Base-by-base conservation (phyloP, 495 filamentous ascomycete species). In the Baudoinia panamericana region DNA sequence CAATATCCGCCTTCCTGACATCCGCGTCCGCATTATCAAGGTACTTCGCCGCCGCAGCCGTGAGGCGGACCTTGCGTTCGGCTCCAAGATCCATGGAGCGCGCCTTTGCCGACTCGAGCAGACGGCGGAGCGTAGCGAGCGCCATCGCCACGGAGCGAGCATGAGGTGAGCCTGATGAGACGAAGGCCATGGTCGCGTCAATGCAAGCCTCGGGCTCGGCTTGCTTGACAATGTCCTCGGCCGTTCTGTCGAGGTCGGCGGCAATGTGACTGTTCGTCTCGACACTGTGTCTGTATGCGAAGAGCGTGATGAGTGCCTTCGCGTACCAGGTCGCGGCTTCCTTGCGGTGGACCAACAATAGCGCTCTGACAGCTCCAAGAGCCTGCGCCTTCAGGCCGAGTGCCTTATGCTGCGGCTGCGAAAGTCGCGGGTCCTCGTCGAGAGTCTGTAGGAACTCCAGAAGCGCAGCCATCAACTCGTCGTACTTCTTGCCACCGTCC, bases 311-410 rank as follows among this genome's bases (percentile, higher is more conserved):
- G 31, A 93, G 65, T 1, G 75, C 72, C 2, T 70, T 68, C 0
- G 75, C 65, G 17, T 80, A 73, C 57, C 80, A 79, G 1, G 68
- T 67, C 19, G 71, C 63, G 52, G 85, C 82, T 30, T 69, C 66
- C 15, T 71, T 65, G 13, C 70, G 69, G 45, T 78, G 75, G 47
- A 80, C 70, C 36, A 70, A 69, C 30, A 90, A 70, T 49, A 94
- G 70, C 16, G 82, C 68, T 40, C 83, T 80, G 47, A 94, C 73
- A 1, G 85, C 86, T 2, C 78, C 69, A 15, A 94, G 64, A 5
- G 82, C 78, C 57, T 94, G 87, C 5, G 82, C 79, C 58, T 87
- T 86, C 40, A 88, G 70, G 39, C 92, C 84, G 38, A 73, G 69
- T 0, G 69, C 64, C 55, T 79, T 81, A 34, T 35, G 41, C 16